phyloP scores from a whole-genome alignment of 2,329 filamentous ascomycete genomes.

The Zasmidium citrigriseum region DNA sequence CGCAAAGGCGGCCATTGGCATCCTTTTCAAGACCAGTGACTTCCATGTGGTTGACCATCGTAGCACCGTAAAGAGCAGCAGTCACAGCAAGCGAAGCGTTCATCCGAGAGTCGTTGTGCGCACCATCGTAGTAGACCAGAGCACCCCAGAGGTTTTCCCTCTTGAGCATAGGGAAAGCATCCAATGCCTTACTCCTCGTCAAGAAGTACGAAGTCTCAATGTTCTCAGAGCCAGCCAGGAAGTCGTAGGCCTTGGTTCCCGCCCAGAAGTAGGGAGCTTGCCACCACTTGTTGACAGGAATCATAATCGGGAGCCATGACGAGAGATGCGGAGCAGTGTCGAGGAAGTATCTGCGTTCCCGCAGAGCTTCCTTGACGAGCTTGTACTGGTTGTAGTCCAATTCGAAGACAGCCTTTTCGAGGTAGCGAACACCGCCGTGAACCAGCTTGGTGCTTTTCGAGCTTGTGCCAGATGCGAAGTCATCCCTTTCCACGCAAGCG shows the following conservation, averaged over 20 bases:
- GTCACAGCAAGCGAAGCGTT: constrained; percentile 88
- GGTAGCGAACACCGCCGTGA: constrained; percentile 79
- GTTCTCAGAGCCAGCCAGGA: constrained; percentile 80
- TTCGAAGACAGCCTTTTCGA: constrained; percentile 85
- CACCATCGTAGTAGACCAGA: constrained; percentile 88
- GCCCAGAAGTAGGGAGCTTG: constrained; percentile 79
- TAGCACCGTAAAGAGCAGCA: constrained; percentile 81
- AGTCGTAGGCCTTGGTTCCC: constrained; percentile 80
- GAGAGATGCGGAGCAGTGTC: constrained; percentile 82
- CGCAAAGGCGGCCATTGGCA: constrained; percentile 69
- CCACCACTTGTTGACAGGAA: constrained; percentile 81
- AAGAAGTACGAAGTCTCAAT: constrained; percentile 89
- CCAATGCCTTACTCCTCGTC: constrained; percentile 80
- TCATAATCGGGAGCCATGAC: constrained; percentile 78
- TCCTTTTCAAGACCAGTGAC: constrained; percentile 77
- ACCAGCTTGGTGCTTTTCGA: constrained; percentile 88
- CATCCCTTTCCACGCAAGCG: constrained; percentile 77
- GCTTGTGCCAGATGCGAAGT: constrained; percentile 79
- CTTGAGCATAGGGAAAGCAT: constrained; percentile 87
- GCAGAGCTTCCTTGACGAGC: constrained; percentile 77
- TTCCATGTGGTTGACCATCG: constrained; percentile 80
- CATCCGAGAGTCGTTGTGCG: constrained; percentile 91
- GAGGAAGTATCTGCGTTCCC: constrained; percentile 80
- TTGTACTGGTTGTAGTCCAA: constrained; percentile 78
- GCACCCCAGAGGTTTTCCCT: constrained; percentile 76